Base-by-base conservation (phyloP, 441 rosid species). In the Capsella rubella region DNA sequence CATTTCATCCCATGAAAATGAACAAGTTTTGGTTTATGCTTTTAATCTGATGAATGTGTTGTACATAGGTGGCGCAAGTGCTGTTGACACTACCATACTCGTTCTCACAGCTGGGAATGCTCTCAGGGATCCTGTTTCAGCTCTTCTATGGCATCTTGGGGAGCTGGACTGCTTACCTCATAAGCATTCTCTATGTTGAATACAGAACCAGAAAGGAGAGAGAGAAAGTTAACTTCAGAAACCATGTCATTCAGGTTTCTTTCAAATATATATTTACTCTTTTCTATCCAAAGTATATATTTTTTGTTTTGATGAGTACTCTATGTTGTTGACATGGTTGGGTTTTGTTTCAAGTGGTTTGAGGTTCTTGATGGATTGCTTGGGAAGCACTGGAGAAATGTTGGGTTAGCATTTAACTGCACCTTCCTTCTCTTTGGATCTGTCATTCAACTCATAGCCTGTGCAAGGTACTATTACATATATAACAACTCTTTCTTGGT, bases 311-410 rank as follows among this genome's bases (percentile, higher is more conserved):
- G 25, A 21, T 9, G 2, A 49, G 3, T 21, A 16, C 25, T 2
- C 25, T 1, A 49, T 11, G n/a, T 58, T 11, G n/a, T 58, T 67
- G 39, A 50, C 12, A 29, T 46, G 49, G 49, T 43, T 35, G 18
- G 62, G 62, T 45, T 60, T 39, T n/a, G 8, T 49, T 37, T 67
- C 13, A 8, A 89, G 91, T 89, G 94, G 94, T 89, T 89, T 62
- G 94, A 89, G 71, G 94, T 89, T 79, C 94, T 89, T 62, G 94
- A 89, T 81, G 94, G 94, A 39, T 79, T 89, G 49, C 91, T 89
- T 60, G 94, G 94, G 72, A 89, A 78, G 78, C 84, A 89, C 47
- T 89, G 94, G 94, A 87, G 94, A 83, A 89, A 89, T 74, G 94
- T 87, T 82, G 94, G 94, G 32, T 83, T 89, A 82, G 93, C 91